A percentile compares a stretch with the other conserved stretches of the same genome.
Conservation (phyloP, 805 yeast genomes). For the Alloascoidea hylecoeti region DNA sequence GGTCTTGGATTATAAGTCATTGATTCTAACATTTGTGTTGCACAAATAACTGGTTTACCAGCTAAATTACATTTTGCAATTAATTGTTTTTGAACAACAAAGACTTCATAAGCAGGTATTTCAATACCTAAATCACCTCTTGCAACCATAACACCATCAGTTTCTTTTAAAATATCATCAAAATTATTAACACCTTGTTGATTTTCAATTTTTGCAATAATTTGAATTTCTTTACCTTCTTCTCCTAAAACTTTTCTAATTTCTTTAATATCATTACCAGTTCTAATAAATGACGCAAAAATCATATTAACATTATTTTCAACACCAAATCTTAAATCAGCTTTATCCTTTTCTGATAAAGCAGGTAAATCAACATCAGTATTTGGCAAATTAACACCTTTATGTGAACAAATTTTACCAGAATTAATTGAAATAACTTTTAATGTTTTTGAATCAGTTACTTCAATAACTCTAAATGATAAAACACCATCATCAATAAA, state of each 20-base stretch:
- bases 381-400: constrained; percentile 98
- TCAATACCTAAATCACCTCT: constrained; percentile 99
- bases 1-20: constrained; percentile 99
- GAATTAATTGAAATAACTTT: constrained; percentile 84
- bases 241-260: constrained; percentile 94
- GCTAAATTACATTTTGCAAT: constrained; percentile 98
- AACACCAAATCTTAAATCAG: constrained; percentile 89
- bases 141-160: constrained; percentile 99
- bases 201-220: constrained; percentile 95
- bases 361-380: constrained; percentile 99
- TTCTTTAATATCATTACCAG: constrained; percentile 77
- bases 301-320: constrained; percentile 96
- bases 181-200: constrained; percentile 99
- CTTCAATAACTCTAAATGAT: constrained; percentile 83
- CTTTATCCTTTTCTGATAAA: constrained; percentile 89
- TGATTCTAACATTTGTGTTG: constrained; percentile 98
- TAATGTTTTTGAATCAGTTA: constrained; percentile 67
- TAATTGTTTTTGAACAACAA: constrained; percentile 96
- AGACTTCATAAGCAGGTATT: constrained; percentile 97
- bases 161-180: constrained; percentile 85
- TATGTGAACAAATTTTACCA: constrained; percentile 93
- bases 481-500: constrained; percentile 97
- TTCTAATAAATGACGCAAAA: constrained; percentile 96
- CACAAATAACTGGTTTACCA: constrained; percentile 99
- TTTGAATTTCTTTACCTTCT: constrained; percentile 92